Percentiles rank a stretch among this genome's conserved stretches.
phyloP scores from a whole-genome alignment of 164 flowering plant species.

The Platanus orientalis region DNA sequence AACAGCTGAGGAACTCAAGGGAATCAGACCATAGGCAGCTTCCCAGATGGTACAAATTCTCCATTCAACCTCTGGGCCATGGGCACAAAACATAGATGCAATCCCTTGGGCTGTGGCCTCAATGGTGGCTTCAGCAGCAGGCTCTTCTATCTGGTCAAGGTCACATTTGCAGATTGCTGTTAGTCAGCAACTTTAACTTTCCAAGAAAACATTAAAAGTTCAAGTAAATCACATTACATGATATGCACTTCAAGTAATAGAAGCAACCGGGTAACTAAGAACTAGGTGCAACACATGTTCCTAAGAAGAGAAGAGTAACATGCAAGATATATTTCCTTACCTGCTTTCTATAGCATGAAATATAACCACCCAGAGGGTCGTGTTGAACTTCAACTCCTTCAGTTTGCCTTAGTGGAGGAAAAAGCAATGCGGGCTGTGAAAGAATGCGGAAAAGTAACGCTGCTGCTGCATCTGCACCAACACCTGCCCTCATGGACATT shows the following conservation, averaged over 20 bases:
- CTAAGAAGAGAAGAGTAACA: background rate
- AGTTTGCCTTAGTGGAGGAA: constrained; percentile 86
- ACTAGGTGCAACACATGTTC: background rate
- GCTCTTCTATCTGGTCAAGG: constrained; percentile 61
- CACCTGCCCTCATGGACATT: constrained; percentile 95
- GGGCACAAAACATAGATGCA: constrained; percentile 97
- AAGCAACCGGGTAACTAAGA: background rate
- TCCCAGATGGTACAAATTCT: constrained; percentile 98
- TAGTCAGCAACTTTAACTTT: constrained; percentile 5
- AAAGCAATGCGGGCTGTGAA: constrained; percentile 93
- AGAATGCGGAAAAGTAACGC: constrained; percentile 91
- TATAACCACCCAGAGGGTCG: constrained; percentile 62
- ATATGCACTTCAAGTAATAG: constrained; percentile 3
- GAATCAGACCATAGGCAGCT: constrained; percentile 94
- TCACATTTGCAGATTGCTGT: background rate
- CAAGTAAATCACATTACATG: background rate
- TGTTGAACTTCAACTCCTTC: constrained; percentile 83
- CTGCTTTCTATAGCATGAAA: constrained; percentile 62
- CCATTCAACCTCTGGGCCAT: constrained; percentile 99
- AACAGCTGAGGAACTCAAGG: constrained; percentile 77
- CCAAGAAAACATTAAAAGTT: background rate
- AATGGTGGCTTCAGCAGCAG: constrained; percentile 83
- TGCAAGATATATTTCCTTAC: constrained; percentile 28
- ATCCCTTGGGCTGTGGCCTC: constrained; percentile 99
- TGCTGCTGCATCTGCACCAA: constrained; percentile 98